Evolutionary conservation across 1,284 basidiomycete genomes (phyloP), one percentile per base, ranked within the genome.

Genomic region (Apiotrichum veenhuisii): DNA sequence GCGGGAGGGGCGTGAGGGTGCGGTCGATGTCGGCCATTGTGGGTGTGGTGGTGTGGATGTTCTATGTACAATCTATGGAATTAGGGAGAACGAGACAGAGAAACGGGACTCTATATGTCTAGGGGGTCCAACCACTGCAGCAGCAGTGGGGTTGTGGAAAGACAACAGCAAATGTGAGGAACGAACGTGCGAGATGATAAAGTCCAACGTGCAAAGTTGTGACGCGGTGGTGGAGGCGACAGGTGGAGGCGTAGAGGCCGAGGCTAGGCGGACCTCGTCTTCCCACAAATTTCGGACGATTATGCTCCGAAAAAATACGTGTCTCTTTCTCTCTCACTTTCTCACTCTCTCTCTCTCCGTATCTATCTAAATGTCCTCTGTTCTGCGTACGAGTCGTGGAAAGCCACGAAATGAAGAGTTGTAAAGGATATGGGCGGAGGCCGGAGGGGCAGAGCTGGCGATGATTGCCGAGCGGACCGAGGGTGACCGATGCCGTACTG

Each of bases 131-230:
- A 22, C 40, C 40, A 20, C 40, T 20, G 40, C 37, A n/a, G 37
- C 40, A 20, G 40, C 10, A 20, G 10, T 38, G 37, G 40, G n/a
- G 20, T 10, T 40, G 38, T 14, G 18, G n/a, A 12, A n/a, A 5
- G n/a, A 22, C 5, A 7, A 10, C 3, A 15, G 15, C 17, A 12
- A 30, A 30, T 30, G 30, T 5, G 27, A 12, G 18, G 15, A 33
- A 48, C 47, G 47, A 48, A 48, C 47, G 47, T 48, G 47, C 47
- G 47, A 33, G 47, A 22, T n/a, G 3, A 34, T 18, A 25, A n/a
- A 11, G 30, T 30, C 34, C n/a, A 22, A 20, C n/a, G 40, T 20
- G 40, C 12, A 30, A 30, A 30, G 30, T 12, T 7, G 30, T 30
- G 30, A 12, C 12, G 30, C 12, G 11, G 37, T 17, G 37, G 37